Evolutionary conservation across 1,139 yeast species (phyloP).

Genomic region (Debaryomycetaceae sp.): DNA sequence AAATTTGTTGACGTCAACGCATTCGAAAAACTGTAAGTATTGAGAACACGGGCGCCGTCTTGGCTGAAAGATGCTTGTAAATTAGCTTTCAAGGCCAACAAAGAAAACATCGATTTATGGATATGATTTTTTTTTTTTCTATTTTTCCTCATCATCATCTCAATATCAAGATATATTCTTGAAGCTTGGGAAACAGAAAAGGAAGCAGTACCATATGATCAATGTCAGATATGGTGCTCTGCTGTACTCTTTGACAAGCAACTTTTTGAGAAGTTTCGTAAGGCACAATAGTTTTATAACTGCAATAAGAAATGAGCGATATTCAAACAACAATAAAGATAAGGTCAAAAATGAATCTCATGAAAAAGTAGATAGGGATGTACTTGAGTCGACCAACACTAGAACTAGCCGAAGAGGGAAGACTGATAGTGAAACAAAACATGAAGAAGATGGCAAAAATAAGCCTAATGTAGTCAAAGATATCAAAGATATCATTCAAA

Average conservation of each 20-base stretch:
- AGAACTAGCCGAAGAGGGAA: not conserved
- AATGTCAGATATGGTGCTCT: not conserved
- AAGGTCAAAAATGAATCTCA: not conserved
- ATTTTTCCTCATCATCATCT: not conserved
- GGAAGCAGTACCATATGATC: not conserved
- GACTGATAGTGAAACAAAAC: not conserved
- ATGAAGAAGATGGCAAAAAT: not conserved
- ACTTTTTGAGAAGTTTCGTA: not conserved
- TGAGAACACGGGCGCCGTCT: too few relatives aligned
- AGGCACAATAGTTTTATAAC: not conserved
- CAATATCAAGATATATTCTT: too few relatives aligned
- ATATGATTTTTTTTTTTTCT: not conserved
- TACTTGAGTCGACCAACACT: too few relatives aligned
- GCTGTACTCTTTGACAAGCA: not conserved
- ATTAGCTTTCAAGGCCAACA: too few relatives aligned
- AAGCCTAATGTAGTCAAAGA: not conserved
- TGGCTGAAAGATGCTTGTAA: too few relatives aligned
- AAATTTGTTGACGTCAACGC: too few relatives aligned
- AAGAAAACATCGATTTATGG: too few relatives aligned
- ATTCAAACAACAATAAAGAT: not conserved
- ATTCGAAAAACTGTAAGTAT: too few relatives aligned
- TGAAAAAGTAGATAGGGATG: too few relatives aligned
- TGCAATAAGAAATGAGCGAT: not conserved
- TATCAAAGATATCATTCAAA: conserved; percentile 3
- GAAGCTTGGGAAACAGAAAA: too few relatives aligned